A percentile compares a stretch with the other conserved stretches of the same genome.
phyloP scores from a whole-genome alignment of 202 grass and related monocot species.

The Panicum virgatum region DNA sequence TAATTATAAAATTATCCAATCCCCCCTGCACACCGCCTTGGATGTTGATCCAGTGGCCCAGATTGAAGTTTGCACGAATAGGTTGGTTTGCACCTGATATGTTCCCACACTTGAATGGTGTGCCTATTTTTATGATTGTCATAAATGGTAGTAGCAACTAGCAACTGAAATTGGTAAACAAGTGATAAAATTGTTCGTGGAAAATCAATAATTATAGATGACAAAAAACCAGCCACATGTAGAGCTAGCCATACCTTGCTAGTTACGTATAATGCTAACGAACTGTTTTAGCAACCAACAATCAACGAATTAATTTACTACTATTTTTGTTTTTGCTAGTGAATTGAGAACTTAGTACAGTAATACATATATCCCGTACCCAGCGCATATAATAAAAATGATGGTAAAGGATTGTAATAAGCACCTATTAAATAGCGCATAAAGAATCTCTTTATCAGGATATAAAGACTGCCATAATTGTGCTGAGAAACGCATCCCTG shows the following conservation, averaged over 20 bases:
- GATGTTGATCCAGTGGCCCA: too few species aligned
- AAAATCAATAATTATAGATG: neutral
- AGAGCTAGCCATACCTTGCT: too few species aligned
- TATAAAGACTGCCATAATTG: neutral
- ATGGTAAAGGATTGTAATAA: neutral
- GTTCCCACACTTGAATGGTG: neutral
- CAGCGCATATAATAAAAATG: neutral
- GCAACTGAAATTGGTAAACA: neutral
- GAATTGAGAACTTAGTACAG: neutral
- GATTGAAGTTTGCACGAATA: too few species aligned
- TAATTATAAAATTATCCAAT: too few species aligned
- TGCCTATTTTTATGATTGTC: neutral
- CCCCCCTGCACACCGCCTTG: too few species aligned
- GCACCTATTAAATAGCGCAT: neutral
- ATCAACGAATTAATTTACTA: neutral
- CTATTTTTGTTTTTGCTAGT: neutral
- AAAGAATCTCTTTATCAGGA: neutral
- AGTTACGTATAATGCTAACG: neutral
- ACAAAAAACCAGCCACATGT: neutral
- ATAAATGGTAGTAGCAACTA: neutral
- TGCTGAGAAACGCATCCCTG: neutral
- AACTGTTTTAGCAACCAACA: neutral
- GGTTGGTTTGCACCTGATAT: too few species aligned
- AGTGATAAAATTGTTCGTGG: neutral
- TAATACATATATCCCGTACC: neutral